A percentile compares a stretch with the other conserved stretches of the same genome.
phyloP scores from a whole-genome alignment of 345 rosid genomes.

The Hibiscus syriacus region DNA sequence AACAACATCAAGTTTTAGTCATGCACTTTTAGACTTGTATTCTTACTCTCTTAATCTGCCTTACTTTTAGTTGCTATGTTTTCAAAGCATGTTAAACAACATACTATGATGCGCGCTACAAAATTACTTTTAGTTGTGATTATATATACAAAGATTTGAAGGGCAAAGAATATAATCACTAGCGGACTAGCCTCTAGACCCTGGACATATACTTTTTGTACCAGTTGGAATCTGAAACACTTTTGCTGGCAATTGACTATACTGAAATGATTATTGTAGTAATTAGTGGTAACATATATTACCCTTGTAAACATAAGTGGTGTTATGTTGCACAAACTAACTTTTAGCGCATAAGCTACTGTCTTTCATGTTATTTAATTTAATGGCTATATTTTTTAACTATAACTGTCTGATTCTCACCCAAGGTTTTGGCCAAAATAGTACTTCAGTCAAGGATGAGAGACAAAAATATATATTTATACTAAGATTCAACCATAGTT shows the following conservation, averaged over 20 bases:
- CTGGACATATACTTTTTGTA: neutral
- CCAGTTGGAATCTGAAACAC: neutral
- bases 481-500: neutral
- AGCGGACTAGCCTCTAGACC: neutral
- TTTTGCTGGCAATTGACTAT: neutral
- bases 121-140: neutral
- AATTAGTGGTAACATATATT: too few species aligned
- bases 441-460: neutral
- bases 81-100: neutral
- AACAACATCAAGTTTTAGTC: neutral
- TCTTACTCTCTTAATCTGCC: neutral
- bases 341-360: neutral
- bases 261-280: too few species aligned
- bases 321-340: neutral
- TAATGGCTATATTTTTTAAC: neutral
- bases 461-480: too few species aligned
- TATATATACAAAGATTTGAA: neutral
- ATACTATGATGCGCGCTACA: neutral
- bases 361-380: neutral
- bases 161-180: neutral
- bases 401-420: neutral
- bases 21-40: neutral
- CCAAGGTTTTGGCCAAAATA: neutral
- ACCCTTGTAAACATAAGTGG: too few species aligned
- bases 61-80: neutral